Evolutionary conservation across 2,329 filamentous ascomycete species (phyloP).

Genomic region (Scedosporium apiospermum): DNA sequence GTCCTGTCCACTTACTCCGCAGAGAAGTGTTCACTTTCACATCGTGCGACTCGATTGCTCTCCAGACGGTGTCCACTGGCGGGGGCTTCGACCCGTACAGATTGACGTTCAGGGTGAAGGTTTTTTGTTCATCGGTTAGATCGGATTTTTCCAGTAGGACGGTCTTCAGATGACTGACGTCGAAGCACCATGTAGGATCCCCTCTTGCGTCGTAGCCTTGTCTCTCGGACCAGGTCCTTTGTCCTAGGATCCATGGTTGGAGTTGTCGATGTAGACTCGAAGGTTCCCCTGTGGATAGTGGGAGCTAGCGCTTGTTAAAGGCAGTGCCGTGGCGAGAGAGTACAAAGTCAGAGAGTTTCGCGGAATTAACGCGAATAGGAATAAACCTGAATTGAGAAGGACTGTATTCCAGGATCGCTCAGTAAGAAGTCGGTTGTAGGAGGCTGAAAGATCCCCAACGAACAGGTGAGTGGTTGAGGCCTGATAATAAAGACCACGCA

Average conservation of each 20-base stretch:
- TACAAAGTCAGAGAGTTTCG: too few relatives aligned
- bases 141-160: background rate
- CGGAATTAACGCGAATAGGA: too few relatives aligned
- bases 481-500: too few relatives aligned
- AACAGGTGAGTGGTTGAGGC: too few relatives aligned
- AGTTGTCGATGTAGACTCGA: conserved; percentile 1
- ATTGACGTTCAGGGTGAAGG: background rate
- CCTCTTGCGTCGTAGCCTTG: background rate
- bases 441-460: too few relatives aligned
- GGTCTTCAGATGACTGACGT: background rate
- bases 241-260: background rate
- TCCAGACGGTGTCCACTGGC: background rate
- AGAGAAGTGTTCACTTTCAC: background rate
- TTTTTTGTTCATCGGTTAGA: background rate
- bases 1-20: background rate
- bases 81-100: conserved; percentile 1
- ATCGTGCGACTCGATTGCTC: background rate
- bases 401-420: too few relatives aligned
- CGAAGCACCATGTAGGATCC: background rate
- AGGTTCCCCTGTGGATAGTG: background rate
- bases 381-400: too few relatives aligned
- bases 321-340: too few relatives aligned
- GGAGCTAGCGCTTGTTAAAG: background rate
- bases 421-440: too few relatives aligned
- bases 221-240: background rate